phyloP scores from a whole-genome alignment of 805 yeast species.

The Teunomyces stri region DNA sequence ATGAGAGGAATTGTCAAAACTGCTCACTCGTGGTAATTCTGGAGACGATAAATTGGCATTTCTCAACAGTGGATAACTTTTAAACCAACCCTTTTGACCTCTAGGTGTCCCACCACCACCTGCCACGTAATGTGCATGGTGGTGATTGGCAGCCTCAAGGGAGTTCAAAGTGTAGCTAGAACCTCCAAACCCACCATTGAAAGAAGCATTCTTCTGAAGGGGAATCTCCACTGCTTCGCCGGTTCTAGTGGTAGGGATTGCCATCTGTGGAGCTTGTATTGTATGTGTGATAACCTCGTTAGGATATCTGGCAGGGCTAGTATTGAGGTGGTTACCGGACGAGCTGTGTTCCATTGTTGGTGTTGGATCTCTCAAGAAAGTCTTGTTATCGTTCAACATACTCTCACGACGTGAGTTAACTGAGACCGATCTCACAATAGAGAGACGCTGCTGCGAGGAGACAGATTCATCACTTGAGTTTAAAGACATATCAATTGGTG shows the following conservation, averaged over 20 bases:
- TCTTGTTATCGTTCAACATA: constrained; percentile 12
- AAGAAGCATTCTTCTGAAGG: constrained; percentile 23
- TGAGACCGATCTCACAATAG: constrained; percentile 28
- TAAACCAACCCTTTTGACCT: constrained; percentile 30
- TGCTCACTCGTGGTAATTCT: constrained; percentile 16
- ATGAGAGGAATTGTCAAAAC: constrained; percentile 27
- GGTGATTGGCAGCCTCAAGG: not conserved
- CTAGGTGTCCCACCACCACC: constrained; percentile 15
- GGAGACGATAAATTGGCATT: constrained; percentile 14
- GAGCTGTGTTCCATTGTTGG: constrained; percentile 1
- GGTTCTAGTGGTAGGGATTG: constrained; percentile 76
- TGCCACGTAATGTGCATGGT: constrained; percentile 7
- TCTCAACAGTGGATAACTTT: constrained; percentile 24
- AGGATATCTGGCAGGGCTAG: constrained; percentile 2
- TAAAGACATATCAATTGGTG: not conserved
- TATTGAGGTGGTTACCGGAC: not conserved
- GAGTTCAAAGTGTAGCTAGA: constrained; percentile 3
- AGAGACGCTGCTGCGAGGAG: constrained; percentile 24
- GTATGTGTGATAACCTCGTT: constrained; percentile 14
- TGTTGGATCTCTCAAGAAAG: constrained; percentile 9
- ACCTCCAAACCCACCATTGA: constrained; percentile 9
- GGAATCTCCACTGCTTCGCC: constrained; percentile 81
- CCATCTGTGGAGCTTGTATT: constrained; percentile 49
- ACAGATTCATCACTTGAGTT: constrained; percentile 14
- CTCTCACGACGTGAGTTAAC: constrained; percentile 24